Evolutionary conservation across 495 filamentous ascomycete species (phyloP).

Genomic region (Talaromyces ruber): DNA sequence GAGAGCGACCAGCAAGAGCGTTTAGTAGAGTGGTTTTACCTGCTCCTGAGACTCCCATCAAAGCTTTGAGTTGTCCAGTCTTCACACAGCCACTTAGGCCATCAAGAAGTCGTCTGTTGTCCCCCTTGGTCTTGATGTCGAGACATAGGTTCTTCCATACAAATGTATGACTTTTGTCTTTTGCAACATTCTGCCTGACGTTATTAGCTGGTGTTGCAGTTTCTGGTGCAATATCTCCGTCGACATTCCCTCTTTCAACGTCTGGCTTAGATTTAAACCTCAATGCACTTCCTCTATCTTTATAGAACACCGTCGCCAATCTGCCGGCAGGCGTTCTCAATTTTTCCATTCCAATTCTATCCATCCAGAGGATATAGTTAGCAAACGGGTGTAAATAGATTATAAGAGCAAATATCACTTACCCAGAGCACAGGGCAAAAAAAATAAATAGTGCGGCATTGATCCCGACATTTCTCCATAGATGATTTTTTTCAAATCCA

Average conservation of each 20-base stretch:
- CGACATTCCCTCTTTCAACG: background rate
- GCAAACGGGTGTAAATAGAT: background rate
- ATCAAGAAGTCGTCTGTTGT: slow-evolving; percentile 49
- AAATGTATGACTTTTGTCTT: background rate
- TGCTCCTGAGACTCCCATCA: slow-evolving; percentile 56
- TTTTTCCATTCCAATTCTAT: slow-evolving; percentile 21
- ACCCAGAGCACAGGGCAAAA: background rate
- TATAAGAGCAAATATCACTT: background rate
- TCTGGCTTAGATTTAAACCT: background rate
- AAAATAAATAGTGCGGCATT: slow-evolving; percentile 52
- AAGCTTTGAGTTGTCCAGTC: slow-evolving; percentile 56
- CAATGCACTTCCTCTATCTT: background rate
- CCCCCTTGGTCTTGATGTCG: slow-evolving; percentile 52
- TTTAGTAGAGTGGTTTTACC: slow-evolving; percentile 62
- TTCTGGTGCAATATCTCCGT: background rate
- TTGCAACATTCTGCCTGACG: background rate
- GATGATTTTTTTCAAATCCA: slow-evolving; percentile 45
- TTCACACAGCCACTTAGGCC: slow-evolving; percentile 60
- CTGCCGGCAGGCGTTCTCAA: slow-evolving; percentile 15
- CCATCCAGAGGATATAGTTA: background rate
- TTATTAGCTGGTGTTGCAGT: background rate
- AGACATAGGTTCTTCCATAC: slow-evolving; percentile 67
- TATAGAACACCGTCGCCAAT: slow-evolving; percentile 20
- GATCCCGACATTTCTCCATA: slow-evolving; percentile 65
- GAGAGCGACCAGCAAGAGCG: slow-evolving; percentile 45